Conservation (phyloP, 768 basidiomycete genomes). For the Pisolithus orientalis region DNA sequence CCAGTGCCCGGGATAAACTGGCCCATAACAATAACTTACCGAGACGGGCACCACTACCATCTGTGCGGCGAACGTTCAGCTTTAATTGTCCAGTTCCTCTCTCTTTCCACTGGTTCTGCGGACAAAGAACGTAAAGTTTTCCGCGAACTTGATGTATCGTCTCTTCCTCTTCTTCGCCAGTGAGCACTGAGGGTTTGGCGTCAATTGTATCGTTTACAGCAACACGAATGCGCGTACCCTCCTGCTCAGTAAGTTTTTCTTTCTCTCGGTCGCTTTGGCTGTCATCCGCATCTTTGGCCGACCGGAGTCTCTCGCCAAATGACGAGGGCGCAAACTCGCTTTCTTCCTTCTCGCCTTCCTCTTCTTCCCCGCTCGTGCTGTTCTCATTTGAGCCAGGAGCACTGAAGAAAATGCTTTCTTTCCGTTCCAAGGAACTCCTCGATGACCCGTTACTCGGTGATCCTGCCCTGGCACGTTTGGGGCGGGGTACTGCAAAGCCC, state of each 20-base stretch:
- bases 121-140: constrained; percentile 59
- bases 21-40: constrained; percentile 30
- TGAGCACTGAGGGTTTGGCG: constrained; percentile 42
- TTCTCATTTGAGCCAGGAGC: constrained; percentile 30
- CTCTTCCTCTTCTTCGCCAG: constrained; percentile 80
- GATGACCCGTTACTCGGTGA: constrained; percentile 41
- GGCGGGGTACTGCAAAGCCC: constrained; percentile 33
- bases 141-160: constrained; percentile 72
- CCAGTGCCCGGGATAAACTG: constrained; percentile 6
- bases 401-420: constrained; percentile 16
- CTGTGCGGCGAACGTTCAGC: constrained; percentile 58
- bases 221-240: constrained; percentile 38
- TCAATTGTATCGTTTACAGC: not conserved
- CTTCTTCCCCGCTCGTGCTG: constrained; percentile 36
- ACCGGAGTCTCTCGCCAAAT: constrained; percentile 65
- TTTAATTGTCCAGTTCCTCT: constrained; percentile 66
- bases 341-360: constrained; percentile 28
- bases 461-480: constrained; percentile 50
- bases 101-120: constrained; percentile 68
- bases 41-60: constrained; percentile 65
- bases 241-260: constrained; percentile 55
- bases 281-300: constrained; percentile 54
- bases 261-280: constrained; percentile 39
- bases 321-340: constrained; percentile 29
- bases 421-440: constrained; percentile 40